Base-by-base conservation (phyloP, 2,329 filamentous ascomycete species). In the Mycosphaerelloides madeirae region DNA sequence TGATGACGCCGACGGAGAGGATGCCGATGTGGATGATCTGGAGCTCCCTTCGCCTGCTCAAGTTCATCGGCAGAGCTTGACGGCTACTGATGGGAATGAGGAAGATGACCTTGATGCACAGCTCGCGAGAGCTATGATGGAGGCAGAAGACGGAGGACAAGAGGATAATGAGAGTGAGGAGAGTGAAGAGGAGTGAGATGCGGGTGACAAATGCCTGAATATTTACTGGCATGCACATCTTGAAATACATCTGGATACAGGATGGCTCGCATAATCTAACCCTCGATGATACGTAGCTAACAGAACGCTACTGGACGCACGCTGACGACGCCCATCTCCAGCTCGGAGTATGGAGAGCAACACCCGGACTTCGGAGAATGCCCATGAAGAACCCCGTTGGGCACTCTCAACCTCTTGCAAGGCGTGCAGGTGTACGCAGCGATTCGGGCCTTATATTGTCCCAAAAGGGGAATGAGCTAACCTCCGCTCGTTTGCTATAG, bases 141-240 rank as follows among this genome's bases (percentile, higher is more conserved):
- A 60, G 25, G 58, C 61, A n/a, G 58, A 59, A 29, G 60, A 62
- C 15, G 53, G 51, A 20, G 50, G 49, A 31, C 44, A 38, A 6
- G 13, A 36, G 29, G 45, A 34, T 5, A 22, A 39, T 34, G 63
- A 57, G 19, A 64, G 66, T 43, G 67, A 68, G 48, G 69, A 72
- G 52, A 71, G 68, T 47, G 71, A 73, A 43, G 69, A 72, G 50
- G 69, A 72, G 53, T 56, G 40, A 49, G 33, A 5, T 5, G 13
- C 31, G 22, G 9, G 5, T 25, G 22, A 25, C 22, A 25, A n/a
- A n/a, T n/a, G n/a, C n/a, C n/a, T n/a, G n/a, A n/a, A n/a, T n/a
- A n/a, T n/a, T n/a, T n/a, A n/a, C n/a, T n/a, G n/a, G n/a, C n/a
- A n/a, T n/a, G n/a, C n/a, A n/a, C n/a, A n/a, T n/a, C n/a, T n/a